Evolutionary conservation across 2,329 filamentous ascomycete species (phyloP).

Genomic region (Phaeophleospora eucalypticola): DNA sequence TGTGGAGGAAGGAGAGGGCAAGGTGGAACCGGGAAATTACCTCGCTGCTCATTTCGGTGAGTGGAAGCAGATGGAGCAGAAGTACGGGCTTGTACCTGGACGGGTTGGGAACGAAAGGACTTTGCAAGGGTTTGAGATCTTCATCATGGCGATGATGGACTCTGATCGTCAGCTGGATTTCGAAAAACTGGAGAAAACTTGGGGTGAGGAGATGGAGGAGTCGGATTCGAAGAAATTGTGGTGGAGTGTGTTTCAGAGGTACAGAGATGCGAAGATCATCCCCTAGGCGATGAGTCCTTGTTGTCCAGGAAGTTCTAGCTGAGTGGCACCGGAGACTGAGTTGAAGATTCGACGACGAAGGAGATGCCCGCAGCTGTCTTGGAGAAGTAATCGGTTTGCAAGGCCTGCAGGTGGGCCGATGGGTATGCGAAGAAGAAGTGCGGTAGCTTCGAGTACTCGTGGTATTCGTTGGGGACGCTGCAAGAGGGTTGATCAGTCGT

Average conservation of each 20-base stretch:
- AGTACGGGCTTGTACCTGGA: conserved; percentile 37
- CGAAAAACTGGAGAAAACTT: conserved; percentile 38
- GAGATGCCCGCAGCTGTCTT: conserved; percentile 15
- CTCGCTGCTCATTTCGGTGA: conserved; percentile 32
- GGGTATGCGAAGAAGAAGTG: conserved; percentile 18
- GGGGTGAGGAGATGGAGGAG: conserved; percentile 25
- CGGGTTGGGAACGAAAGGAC: conserved; percentile 37
- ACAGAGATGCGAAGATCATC: conserved; percentile 43
- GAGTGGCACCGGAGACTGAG: conserved; percentile 5
- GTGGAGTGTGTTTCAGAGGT: conserved; percentile 43
- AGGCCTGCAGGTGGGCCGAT: conserved; percentile 4
- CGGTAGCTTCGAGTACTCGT: conserved; percentile 14
- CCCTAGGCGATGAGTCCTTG: no score
- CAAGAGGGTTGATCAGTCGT: neutral
- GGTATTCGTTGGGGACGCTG: conserved; percentile 13
- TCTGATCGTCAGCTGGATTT: conserved; percentile 46
- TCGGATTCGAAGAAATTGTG: conserved; percentile 33
- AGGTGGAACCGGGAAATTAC: conserved; percentile 25
- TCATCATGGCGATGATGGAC: conserved; percentile 42
- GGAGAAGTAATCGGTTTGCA: conserved; percentile 11
- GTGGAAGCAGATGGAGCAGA: conserved; percentile 34
- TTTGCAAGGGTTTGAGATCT: conserved; percentile 40
- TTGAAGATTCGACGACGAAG: conserved; percentile 12
- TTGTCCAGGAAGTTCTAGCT: conserved; percentile 7
- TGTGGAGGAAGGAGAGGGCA: conserved; percentile 18